Conservation (phyloP, 805 yeast genomes). For the Yarrowia sp. region DNA sequence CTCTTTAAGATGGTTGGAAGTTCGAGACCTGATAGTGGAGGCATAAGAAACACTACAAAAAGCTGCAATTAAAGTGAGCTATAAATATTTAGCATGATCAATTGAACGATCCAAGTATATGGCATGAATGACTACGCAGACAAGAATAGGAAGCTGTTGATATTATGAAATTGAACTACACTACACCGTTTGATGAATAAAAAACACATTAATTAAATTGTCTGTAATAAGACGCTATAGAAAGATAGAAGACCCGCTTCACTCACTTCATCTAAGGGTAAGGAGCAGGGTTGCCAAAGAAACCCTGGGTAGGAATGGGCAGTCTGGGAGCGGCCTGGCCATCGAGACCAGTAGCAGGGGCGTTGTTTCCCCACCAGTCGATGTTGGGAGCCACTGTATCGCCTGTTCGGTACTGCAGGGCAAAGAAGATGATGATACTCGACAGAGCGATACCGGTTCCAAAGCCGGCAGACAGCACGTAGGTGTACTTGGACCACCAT, state of each 20-base stretch:
- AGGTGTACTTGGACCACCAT: slow-evolving; percentile 57
- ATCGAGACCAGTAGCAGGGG: slow-evolving; percentile 1
- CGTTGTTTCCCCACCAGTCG: slow-evolving; percentile 52
- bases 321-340: neutral
- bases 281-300: neutral
- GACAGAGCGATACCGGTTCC: slow-evolving; percentile 52
- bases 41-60: no score
- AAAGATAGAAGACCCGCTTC: no score
- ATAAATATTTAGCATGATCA: no score
- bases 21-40: no score
- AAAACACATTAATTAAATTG: no score
- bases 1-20: no score
- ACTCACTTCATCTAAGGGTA: neutral
- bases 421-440: slow-evolving; percentile 47
- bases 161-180: no score
- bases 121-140: no score
- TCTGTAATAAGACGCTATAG: neutral
- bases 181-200: no score
- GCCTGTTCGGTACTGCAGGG: slow-evolving; percentile 41
- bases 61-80: no score
- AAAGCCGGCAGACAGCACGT: slow-evolving; percentile 48
- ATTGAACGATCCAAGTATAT: no score
- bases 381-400: slow-evolving; percentile 29
- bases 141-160: no score
- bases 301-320: neutral